phyloP scores from a whole-genome alignment of 331 rosid genomes.

The Malus hybrid region DNA sequence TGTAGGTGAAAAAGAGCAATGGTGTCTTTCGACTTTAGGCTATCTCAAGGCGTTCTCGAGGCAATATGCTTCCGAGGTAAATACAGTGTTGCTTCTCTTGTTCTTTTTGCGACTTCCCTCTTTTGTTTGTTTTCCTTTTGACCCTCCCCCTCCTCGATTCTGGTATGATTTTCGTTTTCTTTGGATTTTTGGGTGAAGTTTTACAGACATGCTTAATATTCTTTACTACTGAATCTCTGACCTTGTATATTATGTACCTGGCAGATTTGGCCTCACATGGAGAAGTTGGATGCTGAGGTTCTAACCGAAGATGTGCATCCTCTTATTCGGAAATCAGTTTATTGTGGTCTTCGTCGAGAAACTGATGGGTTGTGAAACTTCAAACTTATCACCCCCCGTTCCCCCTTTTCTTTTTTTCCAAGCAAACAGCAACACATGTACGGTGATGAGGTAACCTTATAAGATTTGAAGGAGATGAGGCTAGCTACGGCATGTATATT shows the following conservation, averaged over 20 bases:
- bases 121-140: background rate
- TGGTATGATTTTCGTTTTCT: background rate
- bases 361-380: slow-evolving; percentile 27
- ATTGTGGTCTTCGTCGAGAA: slow-evolving; percentile 64
- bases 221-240: background rate
- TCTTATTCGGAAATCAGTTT: slow-evolving; percentile 56
- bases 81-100: background rate
- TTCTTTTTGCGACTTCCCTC: background rate
- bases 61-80: slow-evolving; percentile 98
- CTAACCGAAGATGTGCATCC: slow-evolving; percentile 59
- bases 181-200: background rate
- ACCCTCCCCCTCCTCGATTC: background rate
- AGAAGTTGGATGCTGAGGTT: slow-evolving; percentile 70
- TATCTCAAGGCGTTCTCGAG: slow-evolving; percentile 96
- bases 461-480: background rate
- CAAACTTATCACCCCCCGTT: background rate
- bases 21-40: slow-evolving; percentile 92
- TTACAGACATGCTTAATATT: background rate
- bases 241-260: background rate
- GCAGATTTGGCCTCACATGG: slow-evolving; percentile 91
- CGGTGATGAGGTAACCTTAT: background rate
- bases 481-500: background rate
- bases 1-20: slow-evolving; percentile 90
- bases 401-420: background rate
- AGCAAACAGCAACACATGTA: background rate